Evolutionary conservation across 306 rosid species (phyloP).

Genomic region (Fagus crenata): DNA sequence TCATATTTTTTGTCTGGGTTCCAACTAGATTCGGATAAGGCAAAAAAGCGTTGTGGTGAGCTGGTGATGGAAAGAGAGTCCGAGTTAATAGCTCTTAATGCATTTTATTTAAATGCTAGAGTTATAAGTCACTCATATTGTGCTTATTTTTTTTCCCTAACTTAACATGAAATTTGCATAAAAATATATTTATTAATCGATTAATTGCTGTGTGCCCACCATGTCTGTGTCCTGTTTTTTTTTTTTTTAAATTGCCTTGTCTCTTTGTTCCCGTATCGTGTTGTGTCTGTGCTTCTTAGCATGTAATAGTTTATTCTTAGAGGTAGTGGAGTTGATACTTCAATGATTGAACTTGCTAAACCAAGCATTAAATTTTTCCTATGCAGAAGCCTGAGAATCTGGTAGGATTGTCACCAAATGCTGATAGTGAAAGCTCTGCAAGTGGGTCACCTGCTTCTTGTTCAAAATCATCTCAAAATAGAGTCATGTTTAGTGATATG

Average conservation of each 20-base stretch:
- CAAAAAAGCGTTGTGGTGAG: too few relatives aligned
- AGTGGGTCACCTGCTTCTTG: conserved; percentile 66
- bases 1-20: background rate
- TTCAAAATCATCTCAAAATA: conserved; percentile 49
- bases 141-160: too few relatives aligned
- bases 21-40: background rate
- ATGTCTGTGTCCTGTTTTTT: too few relatives aligned
- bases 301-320: background rate
- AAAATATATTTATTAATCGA: too few relatives aligned
- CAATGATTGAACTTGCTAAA: conserved; percentile 4
- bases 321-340: conserved; percentile 5
- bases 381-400: conserved; percentile 68
- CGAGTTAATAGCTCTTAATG: too few relatives aligned
- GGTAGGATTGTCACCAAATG: conserved; percentile 49
- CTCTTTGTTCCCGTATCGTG: background rate
- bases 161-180: too few relatives aligned
- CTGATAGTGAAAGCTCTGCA: conserved; percentile 57
- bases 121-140: too few relatives aligned
- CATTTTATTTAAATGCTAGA: too few relatives aligned
- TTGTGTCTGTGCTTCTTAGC: background rate
- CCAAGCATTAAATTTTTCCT: conserved; percentile 23
- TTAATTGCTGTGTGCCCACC: too few relatives aligned
- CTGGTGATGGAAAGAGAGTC: too few relatives aligned
- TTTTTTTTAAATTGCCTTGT: background rate
- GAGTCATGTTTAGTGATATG: conserved; percentile 46